Conservation (phyloP, 73 alveolate genomes). For the Stentor coeruleus region DNA sequence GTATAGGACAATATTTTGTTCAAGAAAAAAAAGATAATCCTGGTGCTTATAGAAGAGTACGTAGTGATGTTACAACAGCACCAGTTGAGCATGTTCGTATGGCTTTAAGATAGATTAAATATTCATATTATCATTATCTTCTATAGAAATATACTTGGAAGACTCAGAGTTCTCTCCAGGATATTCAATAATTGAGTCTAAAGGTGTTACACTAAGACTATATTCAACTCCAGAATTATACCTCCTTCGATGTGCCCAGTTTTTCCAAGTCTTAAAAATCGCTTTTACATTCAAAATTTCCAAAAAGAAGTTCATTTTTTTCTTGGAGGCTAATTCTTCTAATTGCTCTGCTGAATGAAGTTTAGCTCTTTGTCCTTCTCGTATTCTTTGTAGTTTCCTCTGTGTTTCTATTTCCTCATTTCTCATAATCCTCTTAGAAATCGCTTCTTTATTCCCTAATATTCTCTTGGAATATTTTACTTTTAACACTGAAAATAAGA, state of each 20-base stretch:
- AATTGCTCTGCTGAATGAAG: neutral
- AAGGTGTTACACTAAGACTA: constrained; percentile 13
- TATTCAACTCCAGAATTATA: neutral
- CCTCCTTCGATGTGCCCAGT: constrained; percentile 4
- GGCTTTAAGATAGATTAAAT: too few relatives aligned
- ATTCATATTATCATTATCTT: too few relatives aligned
- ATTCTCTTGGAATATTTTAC: neutral
- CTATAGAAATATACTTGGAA: neutral
- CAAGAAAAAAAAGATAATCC: too few relatives aligned
- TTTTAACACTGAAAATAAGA: constrained; percentile 60
- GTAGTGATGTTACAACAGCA: too few relatives aligned
- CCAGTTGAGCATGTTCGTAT: too few relatives aligned
- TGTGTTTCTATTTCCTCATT: neutral
- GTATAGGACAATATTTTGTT: too few relatives aligned
- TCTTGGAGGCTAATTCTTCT: neutral
- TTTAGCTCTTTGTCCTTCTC: neutral
- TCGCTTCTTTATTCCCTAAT: neutral
- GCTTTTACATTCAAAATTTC: neutral
- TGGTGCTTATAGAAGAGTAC: too few relatives aligned
- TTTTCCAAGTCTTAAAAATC: constrained; percentile 2
- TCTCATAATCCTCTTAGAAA: neutral
- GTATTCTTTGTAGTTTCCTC: neutral
- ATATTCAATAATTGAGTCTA: neutral
- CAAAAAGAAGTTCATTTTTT: constrained; percentile 13
- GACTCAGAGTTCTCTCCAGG: neutral